phyloP scores from a whole-genome alignment of 2,329 filamentous ascomycete genomes.

The Escovopsis sp. region DNA sequence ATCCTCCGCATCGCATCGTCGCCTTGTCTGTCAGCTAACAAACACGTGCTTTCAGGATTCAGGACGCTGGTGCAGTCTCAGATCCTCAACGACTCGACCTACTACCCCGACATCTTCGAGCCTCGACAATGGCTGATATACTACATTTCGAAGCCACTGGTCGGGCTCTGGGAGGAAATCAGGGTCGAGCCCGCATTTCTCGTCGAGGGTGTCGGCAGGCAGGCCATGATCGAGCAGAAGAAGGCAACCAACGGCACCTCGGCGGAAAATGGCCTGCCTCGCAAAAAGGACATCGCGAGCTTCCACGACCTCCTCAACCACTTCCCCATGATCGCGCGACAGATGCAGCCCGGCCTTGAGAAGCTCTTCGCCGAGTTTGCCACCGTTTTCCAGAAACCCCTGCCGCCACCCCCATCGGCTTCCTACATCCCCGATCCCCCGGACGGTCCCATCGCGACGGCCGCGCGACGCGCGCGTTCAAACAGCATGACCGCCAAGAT shows the following conservation, averaged over 20 bases:
- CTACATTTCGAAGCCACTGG: constrained; percentile 79
- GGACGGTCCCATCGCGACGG: constrained; percentile 38
- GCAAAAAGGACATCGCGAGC: constrained; percentile 80
- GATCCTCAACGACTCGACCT: constrained; percentile 67
- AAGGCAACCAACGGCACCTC: constrained; percentile 21
- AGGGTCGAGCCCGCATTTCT: constrained; percentile 53
- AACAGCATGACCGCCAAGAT: constrained; percentile 27
- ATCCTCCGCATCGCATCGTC: too few species aligned
- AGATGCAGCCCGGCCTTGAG: constrained; percentile 89
- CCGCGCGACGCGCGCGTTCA: constrained; percentile 39
- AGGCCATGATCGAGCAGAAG: constrained; percentile 21
- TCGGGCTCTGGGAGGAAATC: constrained; percentile 67
- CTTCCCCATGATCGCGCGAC: constrained; percentile 88
- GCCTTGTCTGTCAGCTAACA: background rate
- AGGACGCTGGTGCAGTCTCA: constrained; percentile 82
- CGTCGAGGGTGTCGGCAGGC: constrained; percentile 27
- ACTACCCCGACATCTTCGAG: constrained; percentile 80
- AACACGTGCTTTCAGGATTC: constrained; percentile 48
- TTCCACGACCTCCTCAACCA: constrained; percentile 82
- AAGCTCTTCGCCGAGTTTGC: constrained; percentile 81
- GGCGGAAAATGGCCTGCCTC: constrained; percentile 26
- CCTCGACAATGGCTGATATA: constrained; percentile 91
- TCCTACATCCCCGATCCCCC: constrained; percentile 43
- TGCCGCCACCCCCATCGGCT: constrained; percentile 59
- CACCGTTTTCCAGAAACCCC: constrained; percentile 66